Evolutionary conservation across 1,284 basidiomycete species (phyloP).

Genomic region (Moniliophthora roreri): DNA sequence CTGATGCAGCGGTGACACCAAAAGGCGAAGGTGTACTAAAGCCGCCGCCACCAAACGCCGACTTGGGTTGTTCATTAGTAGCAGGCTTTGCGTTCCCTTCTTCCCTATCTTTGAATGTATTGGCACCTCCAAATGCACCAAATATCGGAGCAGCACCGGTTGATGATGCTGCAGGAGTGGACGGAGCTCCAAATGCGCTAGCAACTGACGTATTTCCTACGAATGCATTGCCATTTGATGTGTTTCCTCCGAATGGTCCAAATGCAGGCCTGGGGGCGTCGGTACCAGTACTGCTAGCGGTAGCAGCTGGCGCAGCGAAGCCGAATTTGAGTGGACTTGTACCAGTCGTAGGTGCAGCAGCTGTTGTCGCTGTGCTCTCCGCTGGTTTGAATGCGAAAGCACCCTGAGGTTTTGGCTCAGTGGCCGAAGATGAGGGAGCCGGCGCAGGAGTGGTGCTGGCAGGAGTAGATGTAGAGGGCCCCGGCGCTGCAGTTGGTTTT

Average conservation of each 20-base stretch:
- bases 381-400: neutral
- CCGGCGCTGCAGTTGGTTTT: constrained; percentile 15
- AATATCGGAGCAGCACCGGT: neutral
- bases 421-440: constrained; percentile 1
- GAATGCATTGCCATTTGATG: neutral
- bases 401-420: neutral
- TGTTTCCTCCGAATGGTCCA: neutral
- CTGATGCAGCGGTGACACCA: neutral
- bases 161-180: neutral
- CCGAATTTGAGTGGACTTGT: constrained; percentile 12
- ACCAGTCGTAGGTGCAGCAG: neutral
- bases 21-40: neutral
- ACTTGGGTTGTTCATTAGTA: constrained; percentile 17
- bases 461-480: constrained; percentile 16
- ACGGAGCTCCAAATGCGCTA: neutral
- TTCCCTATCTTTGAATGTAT: neutral
- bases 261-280: neutral
- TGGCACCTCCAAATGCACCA: constrained; percentile 6
- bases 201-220: neutral
- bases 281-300: neutral
- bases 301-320: neutral
- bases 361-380: neutral
- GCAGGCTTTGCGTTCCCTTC: constrained; percentile 13
- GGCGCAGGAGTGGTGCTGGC: neutral
- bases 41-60: neutral